Evolutionary conservation across 306 rosid species (phyloP).

Genomic region (Geum urbanum): DNA sequence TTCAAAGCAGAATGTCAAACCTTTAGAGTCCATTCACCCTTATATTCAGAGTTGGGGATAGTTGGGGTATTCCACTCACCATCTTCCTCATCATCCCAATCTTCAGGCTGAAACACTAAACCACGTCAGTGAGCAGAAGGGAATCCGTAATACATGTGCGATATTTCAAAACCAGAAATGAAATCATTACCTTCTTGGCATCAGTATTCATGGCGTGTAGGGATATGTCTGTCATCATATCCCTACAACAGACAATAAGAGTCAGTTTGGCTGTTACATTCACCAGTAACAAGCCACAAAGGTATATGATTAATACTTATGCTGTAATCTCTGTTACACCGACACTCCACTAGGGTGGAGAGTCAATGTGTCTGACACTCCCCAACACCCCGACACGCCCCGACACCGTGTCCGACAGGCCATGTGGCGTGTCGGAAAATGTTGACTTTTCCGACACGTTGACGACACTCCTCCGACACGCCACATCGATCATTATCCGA

Average conservation of each 20-base stretch:
- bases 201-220: slow-evolving; percentile 74
- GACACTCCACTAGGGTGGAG: too few relatives aligned
- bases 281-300: slow-evolving; percentile 7
- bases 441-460: too few relatives aligned
- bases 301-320: background rate
- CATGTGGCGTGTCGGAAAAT: too few relatives aligned
- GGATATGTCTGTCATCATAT: slow-evolving; percentile 94
- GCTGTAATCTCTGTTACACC: too few relatives aligned
- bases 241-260: slow-evolving; percentile 47
- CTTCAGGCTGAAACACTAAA: slow-evolving; percentile 71
- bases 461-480: too few relatives aligned
- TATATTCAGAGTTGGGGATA: slow-evolving; percentile 91
- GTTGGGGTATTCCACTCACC: slow-evolving; percentile 99
- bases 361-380: too few relatives aligned
- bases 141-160: background rate
- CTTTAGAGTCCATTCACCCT: slow-evolving; percentile 96
- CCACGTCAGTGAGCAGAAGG: slow-evolving; percentile 20
- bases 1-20: slow-evolving; percentile 32
- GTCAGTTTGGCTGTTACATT: background rate
- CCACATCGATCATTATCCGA: too few relatives aligned
- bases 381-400: too few relatives aligned
- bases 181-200: slow-evolving; percentile 71
- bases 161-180: background rate
- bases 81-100: slow-evolving; percentile 99
- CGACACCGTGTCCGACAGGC: too few relatives aligned